Evolutionary conservation across 2,329 filamentous ascomycete species (phyloP).

Genomic region (Colletotrichum costaricense): DNA sequence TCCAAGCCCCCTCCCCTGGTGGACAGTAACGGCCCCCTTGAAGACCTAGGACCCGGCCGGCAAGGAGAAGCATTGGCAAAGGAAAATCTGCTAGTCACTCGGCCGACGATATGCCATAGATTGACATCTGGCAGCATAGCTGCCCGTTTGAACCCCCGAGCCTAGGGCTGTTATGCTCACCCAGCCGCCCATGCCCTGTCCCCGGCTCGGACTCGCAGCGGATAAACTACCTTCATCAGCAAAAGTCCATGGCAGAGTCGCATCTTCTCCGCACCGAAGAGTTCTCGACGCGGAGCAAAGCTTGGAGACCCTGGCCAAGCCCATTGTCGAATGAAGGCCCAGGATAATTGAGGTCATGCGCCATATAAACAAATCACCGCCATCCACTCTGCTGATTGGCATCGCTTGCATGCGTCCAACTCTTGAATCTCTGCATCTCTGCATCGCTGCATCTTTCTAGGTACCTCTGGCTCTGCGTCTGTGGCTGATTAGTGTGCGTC

Average conservation of each 20-base stretch:
- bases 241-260: conserved; percentile 26
- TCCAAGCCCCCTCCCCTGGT: not conserved
- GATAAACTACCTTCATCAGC: conserved; percentile 32
- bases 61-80: not conserved
- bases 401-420: conserved; percentile 14
- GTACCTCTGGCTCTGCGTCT: not conserved
- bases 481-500: conserved; percentile 10
- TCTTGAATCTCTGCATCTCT: not conserved
- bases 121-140: not conserved
- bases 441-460: not conserved
- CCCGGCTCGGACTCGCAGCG: conserved; percentile 19
- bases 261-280: conserved; percentile 32
- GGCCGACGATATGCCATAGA: not conserved
- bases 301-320: conserved; percentile 26
- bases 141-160: not conserved
- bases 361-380: conserved; percentile 13
- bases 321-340: not conserved
- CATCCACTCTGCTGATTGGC: conserved; percentile 8
- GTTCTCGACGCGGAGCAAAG: conserved; percentile 23
- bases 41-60: not conserved
- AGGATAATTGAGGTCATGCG: conserved; percentile 9
- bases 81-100: not conserved
- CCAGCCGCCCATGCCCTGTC: conserved; percentile 9
- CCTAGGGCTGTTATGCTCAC: not conserved
- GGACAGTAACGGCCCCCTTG: not conserved